A percentile compares a stretch with the other conserved stretches of the same genome.
phyloP scores from a whole-genome alignment of 2,329 filamentous ascomycete species.

The Aspergillus carbonarius region DNA sequence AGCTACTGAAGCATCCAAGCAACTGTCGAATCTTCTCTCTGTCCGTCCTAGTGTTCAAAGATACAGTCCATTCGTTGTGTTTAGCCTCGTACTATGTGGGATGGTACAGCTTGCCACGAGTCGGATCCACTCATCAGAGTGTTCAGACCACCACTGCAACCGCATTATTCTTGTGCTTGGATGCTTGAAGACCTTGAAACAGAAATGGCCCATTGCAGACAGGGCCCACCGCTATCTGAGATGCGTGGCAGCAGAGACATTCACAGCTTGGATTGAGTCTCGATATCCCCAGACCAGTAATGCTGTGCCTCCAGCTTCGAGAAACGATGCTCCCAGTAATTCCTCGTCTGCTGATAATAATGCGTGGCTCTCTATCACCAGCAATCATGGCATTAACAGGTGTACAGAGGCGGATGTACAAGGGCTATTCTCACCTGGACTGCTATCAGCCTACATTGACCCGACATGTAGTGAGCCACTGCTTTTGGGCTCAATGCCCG shows the following conservation, averaged over 20 bases:
- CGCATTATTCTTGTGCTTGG: conserved; percentile 38
- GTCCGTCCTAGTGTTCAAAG: conserved; percentile 33
- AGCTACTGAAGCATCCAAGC: conserved; percentile 35
- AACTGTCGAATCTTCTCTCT: conserved; percentile 34
- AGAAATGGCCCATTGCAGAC: conserved; percentile 33
- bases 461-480: conserved; percentile 25
- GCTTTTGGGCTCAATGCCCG: conserved; percentile 1
- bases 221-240: conserved; percentile 29
- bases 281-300: conserved; percentile 4
- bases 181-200: conserved; percentile 32
- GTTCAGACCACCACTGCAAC: conserved; percentile 40
- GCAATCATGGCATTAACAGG: not conserved
- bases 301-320: not conserved
- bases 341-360: not conserved
- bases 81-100: conserved; percentile 31
- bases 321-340: not conserved
- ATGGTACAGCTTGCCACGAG: conserved; percentile 37
- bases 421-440: conserved; percentile 26
- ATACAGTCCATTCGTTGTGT: conserved; percentile 34
- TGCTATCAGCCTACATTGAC: conserved; percentile 29
- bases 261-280: conserved; percentile 10
- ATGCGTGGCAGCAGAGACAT: conserved; percentile 28
- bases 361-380: not conserved
- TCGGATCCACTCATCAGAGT: conserved; percentile 35
- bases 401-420: conserved; percentile 21